Evolutionary conservation across 352 stramenopile genomes (phyloP).

Genomic region (Globisporangium cylindrosporum): DNA sequence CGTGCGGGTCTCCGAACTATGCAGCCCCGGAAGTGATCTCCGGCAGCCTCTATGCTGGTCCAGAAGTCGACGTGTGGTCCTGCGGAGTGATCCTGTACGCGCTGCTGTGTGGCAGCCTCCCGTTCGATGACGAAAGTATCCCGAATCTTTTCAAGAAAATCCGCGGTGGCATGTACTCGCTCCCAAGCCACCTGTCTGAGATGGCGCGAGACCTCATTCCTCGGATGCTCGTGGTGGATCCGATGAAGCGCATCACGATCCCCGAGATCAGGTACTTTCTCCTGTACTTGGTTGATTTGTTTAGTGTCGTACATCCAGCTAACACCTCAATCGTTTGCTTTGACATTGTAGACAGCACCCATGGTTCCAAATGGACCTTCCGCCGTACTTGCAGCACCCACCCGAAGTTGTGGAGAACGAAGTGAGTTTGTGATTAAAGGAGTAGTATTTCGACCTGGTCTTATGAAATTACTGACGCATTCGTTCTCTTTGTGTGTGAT

Average conservation of each 20-base stretch:
- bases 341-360: conserved; percentile 78
- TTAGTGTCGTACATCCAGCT: neutral
- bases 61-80: conserved; percentile 99
- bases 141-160: conserved; percentile 99
- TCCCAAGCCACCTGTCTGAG: conserved; percentile 96
- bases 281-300: neutral
- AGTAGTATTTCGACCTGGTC: neutral
- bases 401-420: conserved; percentile 95
- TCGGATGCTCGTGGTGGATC: conserved; percentile 98
- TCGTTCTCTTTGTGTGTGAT: neutral
- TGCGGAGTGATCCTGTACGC: conserved; percentile 99
- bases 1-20: conserved; percentile 98
- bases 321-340: neutral
- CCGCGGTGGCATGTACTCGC: conserved; percentile 95
- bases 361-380: conserved; percentile 98
- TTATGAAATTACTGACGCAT: neutral
- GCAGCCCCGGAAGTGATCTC: conserved; percentile 99
- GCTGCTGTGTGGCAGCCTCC: conserved; percentile 96
- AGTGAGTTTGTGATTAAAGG: conserved; percentile 36
- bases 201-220: conserved; percentile 96
- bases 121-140: conserved; percentile 99
- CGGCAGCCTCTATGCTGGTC: conserved; percentile 96
- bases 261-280: conserved; percentile 90
- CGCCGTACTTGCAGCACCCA: conserved; percentile 95
- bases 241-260: conserved; percentile 99